phyloP scores from a whole-genome alignment of 2,329 filamentous ascomycete species.

The Fusarium xylarioides region DNA sequence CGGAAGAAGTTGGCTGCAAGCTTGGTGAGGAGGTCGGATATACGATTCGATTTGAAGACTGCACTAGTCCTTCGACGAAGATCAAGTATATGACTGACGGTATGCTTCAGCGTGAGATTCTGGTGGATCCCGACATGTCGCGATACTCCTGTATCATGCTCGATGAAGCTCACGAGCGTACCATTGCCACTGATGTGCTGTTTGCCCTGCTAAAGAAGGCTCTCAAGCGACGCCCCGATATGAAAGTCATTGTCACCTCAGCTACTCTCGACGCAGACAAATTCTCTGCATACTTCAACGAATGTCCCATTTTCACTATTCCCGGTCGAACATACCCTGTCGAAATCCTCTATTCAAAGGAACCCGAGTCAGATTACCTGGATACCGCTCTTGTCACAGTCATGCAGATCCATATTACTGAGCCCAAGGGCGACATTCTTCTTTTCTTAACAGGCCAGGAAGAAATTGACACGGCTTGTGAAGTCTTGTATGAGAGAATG shows the following conservation, averaged over 20 bases:
- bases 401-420: conserved; percentile 97
- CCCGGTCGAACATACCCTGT: conserved; percentile 95
- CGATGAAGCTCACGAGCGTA: conserved; percentile 97
- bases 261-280: conserved; percentile 97
- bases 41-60: conserved; percentile 97
- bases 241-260: conserved; percentile 96
- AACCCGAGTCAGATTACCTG: conserved; percentile 95
- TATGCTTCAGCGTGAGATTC: conserved; percentile 94
- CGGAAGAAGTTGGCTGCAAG: conserved; percentile 92
- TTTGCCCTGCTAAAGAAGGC: conserved; percentile 97
- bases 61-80: conserved; percentile 83
- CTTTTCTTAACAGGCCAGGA: conserved; percentile 97
- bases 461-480: conserved; percentile 95
- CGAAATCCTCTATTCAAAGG: conserved; percentile 92
- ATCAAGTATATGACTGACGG: conserved; percentile 99
- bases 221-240: conserved; percentile 81
- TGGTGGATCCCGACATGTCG: conserved; percentile 88
- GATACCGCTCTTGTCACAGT: conserved; percentile 94
- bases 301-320: conserved; percentile 96
- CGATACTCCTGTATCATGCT: conserved; percentile 97
- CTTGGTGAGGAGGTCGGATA: conserved; percentile 95
- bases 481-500: conserved; percentile 94
- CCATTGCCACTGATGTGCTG: conserved; percentile 93
- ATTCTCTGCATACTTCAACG: conserved; percentile 95
- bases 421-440: conserved; percentile 93